These are phyloP conservation scores for Xerocomus cyaneibrunnescens DNA, from an alignment of 1,284 basidiomycete species.

Conservation along the genomic window DNA sequence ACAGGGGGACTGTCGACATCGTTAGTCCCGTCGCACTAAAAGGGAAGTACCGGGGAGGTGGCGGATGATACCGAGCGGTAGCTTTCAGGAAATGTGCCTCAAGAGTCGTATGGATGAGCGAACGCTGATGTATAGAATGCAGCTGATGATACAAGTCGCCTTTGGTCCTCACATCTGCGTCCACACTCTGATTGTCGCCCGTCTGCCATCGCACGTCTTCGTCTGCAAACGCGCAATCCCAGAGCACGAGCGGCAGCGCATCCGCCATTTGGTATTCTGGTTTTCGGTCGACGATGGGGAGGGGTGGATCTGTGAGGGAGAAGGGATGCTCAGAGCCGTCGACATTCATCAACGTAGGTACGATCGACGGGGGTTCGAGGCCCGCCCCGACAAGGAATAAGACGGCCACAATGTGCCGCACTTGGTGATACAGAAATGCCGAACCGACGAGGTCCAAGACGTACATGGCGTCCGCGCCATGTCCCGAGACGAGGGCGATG, in stretches of 20 bases:
- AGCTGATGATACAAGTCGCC: constrained; percentile 57
- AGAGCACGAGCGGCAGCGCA: constrained; percentile 87
- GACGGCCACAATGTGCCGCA: constrained; percentile 93
- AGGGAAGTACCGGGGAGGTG: constrained; percentile 38
- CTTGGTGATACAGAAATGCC: constrained; percentile 97
- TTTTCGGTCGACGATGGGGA: constrained; percentile 63
- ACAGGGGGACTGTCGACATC: constrained; percentile 23
- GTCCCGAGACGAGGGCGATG: constrained; percentile 45
- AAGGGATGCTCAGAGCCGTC: constrained; percentile 31
- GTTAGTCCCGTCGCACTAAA: constrained; percentile 32
- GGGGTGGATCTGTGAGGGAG: constrained; percentile 34
- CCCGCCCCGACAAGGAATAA: constrained; percentile 87
- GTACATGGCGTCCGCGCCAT: constrained; percentile 44
- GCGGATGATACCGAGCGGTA: constrained; percentile 47
- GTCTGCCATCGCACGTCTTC: constrained; percentile 75
- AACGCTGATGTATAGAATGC: constrained; percentile 54
- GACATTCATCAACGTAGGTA: constrained; percentile 78
- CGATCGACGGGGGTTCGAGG: constrained; percentile 72
- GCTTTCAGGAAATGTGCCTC: constrained; percentile 64
- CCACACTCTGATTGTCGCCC: constrained; percentile 39
- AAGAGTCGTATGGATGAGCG: constrained; percentile 57
- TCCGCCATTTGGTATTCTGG: constrained; percentile 95
- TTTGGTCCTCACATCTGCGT: constrained; percentile 33
- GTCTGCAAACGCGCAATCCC: constrained; percentile 83
- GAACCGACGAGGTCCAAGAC: constrained; percentile 88